These are phyloP conservation scores for Candida michaelii DNA, from an alignment of 805 yeast genomes.

Conservation along the genomic window DNA sequence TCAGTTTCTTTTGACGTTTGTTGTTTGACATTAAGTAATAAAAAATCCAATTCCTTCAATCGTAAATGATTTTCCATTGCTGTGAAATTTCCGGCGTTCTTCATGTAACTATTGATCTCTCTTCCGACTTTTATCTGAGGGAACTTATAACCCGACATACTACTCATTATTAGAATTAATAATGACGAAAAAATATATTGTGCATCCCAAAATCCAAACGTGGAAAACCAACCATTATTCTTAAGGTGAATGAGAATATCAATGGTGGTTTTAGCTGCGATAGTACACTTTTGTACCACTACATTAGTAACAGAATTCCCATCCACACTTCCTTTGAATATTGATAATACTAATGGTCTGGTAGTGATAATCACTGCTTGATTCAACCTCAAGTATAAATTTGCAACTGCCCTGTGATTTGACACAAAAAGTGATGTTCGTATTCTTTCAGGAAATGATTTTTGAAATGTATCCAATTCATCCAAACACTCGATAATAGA, in stretches of 20 bases:
- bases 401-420: constrained; percentile 23
- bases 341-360: constrained; percentile 31
- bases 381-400: constrained; percentile 33
- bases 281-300: constrained; percentile 27
- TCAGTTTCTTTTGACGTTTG: neutral
- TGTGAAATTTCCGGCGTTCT: constrained; percentile 13
- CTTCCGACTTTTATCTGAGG: constrained; percentile 11
- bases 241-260: constrained; percentile 29
- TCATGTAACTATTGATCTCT: constrained; percentile 10
- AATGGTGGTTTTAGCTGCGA: constrained; percentile 30
- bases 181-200: constrained; percentile 37
- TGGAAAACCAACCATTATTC: constrained; percentile 25
- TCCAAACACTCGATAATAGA: constrained; percentile 36
- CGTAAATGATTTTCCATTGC: constrained; percentile 11
- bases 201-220: constrained; percentile 41
- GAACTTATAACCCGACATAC: constrained; percentile 8
- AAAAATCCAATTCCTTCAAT: constrained; percentile 9
- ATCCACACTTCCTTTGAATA: constrained; percentile 21
- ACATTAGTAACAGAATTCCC: constrained; percentile 9
- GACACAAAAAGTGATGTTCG: constrained; percentile 20
- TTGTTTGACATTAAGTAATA: constrained; percentile 5
- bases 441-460: constrained; percentile 28
- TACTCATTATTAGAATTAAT: constrained; percentile 23
- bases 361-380: constrained; percentile 32
- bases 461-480: constrained; percentile 35